These are phyloP conservation scores for Ceratocystiopsis brevicomis DNA, from an alignment of 2,329 filamentous ascomycete species.

Conservation along the genomic window DNA sequence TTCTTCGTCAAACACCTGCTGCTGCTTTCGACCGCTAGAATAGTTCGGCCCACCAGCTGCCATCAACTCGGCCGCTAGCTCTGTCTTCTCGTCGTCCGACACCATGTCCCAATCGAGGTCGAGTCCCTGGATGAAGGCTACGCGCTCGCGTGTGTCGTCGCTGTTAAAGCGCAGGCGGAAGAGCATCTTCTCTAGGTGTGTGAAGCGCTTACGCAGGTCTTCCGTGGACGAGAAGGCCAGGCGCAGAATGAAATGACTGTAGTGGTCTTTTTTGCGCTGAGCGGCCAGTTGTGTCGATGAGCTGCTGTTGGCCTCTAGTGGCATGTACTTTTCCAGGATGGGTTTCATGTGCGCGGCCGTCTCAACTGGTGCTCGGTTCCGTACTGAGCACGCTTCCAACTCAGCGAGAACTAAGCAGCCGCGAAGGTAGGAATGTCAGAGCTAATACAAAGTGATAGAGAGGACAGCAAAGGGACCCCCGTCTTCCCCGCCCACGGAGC, in stretches of 20 bases:
- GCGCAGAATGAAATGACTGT: slow-evolving; percentile 90
- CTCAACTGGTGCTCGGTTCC: slow-evolving; percentile 71
- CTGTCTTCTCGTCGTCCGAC: slow-evolving; percentile 54
- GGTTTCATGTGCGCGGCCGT: slow-evolving; percentile 69
- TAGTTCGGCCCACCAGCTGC: slow-evolving; percentile 26
- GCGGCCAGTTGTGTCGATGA: slow-evolving; percentile 35
- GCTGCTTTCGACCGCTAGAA: slow-evolving; percentile 17
- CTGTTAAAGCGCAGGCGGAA: slow-evolving; percentile 65
- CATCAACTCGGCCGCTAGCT: slow-evolving; percentile 41
- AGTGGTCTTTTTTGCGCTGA: slow-evolving; percentile 88
- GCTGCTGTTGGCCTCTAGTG: slow-evolving; percentile 58
- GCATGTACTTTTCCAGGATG: slow-evolving; percentile 71
- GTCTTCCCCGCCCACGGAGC: too few relatives aligned
- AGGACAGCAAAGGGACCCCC: too few relatives aligned
- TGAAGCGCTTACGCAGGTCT: slow-evolving; percentile 72
- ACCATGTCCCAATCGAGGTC: slow-evolving; percentile 75
- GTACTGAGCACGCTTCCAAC: slow-evolving; percentile 85
- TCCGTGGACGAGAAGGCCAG: slow-evolving; percentile 85
- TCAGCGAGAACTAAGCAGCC: slow-evolving; percentile 51
- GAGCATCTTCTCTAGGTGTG: slow-evolving; percentile 70
- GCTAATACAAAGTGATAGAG: not conserved
- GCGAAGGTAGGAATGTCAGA: not conserved
- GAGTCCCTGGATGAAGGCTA: slow-evolving; percentile 56
- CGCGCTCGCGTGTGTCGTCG: slow-evolving; percentile 57
- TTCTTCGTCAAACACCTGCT: slow-evolving; percentile 46